Conservation (phyloP, 768 basidiomycete species). For the Suillus clintonianus region DNA sequence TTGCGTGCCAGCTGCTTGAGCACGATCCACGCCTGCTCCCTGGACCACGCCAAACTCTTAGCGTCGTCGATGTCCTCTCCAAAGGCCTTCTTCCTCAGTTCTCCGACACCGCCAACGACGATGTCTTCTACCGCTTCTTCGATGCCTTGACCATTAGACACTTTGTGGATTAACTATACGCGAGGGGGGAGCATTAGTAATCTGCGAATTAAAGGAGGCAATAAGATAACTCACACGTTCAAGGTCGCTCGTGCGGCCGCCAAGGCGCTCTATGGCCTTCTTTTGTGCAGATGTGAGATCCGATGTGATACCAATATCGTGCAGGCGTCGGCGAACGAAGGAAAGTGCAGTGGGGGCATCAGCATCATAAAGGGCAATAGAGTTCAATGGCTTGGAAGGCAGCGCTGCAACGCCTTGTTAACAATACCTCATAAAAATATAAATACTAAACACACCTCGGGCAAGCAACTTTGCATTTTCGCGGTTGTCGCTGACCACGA, state of each 20-base stretch:
- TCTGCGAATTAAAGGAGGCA: not conserved
- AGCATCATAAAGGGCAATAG: slow-evolving; percentile 83
- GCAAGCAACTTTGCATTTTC: slow-evolving; percentile 85
- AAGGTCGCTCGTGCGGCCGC: slow-evolving; percentile 89
- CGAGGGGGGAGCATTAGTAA: not conserved
- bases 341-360: slow-evolving; percentile 76
- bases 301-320: slow-evolving; percentile 52
- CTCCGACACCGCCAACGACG: slow-evolving; percentile 72
- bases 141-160: slow-evolving; percentile 69
- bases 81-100: slow-evolving; percentile 89
- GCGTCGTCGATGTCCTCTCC: slow-evolving; percentile 92
- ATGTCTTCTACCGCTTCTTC: slow-evolving; percentile 91
- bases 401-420: slow-evolving; percentile 32
- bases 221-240: slow-evolving; percentile 59
- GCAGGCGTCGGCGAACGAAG: slow-evolving; percentile 80
- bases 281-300: slow-evolving; percentile 59
- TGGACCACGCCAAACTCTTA: slow-evolving; percentile 78
- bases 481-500: slow-evolving; percentile 87
- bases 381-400: slow-evolving; percentile 78
- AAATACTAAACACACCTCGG: slow-evolving; percentile 51
- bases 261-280: slow-evolving; percentile 68
- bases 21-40: slow-evolving; percentile 87
- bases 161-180: slow-evolving; percentile 79
- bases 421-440: not conserved
- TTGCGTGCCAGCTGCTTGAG: slow-evolving; percentile 70